Conservation (phyloP, 441 rosid species). For the Corymbia citriodora region DNA sequence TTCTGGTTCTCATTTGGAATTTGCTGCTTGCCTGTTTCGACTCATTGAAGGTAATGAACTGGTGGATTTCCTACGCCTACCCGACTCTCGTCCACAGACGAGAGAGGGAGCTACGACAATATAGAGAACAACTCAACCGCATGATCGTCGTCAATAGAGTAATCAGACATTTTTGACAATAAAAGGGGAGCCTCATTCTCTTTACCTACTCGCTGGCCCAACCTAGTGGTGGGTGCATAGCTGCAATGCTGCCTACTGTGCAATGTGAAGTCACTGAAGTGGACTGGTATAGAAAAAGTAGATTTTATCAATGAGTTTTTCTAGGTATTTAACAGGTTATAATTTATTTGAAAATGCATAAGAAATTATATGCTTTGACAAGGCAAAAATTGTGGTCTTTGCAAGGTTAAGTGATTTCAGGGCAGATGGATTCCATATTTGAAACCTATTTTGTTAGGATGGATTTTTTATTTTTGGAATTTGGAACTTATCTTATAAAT, state of each 20-base stretch:
- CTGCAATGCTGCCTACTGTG: background rate
- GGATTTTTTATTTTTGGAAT: background rate
- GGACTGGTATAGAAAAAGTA: background rate
- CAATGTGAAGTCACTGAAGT: background rate
- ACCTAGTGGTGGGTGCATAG: background rate
- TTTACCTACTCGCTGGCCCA: background rate
- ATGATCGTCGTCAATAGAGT: background rate
- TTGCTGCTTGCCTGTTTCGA: background rate
- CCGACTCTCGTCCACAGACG: background rate
- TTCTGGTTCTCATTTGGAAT: background rate
- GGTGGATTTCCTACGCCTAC: background rate
- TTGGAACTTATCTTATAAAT: too few relatives aligned
- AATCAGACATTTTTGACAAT: too few relatives aligned
- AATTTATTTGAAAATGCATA: background rate
- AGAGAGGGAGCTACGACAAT: background rate
- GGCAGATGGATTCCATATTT: too few relatives aligned
- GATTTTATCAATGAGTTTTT: background rate
- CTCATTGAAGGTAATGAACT: background rate
- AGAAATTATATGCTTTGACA: background rate
- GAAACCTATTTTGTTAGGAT: background rate
- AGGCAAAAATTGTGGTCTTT: background rate
- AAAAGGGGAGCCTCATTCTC: background rate
- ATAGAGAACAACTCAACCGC: background rate
- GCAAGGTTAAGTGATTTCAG: rapidly evolving
- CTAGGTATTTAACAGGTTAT: background rate